phyloP scores from a whole-genome alignment of 1,284 basidiomycete species.

The Heterobasidion irregulare region DNA sequence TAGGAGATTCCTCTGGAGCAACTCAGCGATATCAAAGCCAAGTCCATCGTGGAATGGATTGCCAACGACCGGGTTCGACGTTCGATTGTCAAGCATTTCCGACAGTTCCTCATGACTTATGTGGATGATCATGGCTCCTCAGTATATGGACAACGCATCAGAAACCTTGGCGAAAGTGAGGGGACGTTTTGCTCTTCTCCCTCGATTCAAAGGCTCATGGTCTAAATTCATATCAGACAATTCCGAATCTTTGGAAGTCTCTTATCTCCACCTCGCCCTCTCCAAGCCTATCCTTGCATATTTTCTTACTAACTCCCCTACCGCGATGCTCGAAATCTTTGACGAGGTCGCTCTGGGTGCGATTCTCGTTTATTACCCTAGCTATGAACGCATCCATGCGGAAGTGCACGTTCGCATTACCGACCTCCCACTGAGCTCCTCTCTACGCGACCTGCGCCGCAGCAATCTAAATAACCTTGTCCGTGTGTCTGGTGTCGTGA shows the following conservation, averaged over 20 bases:
- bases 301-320: slow-evolving; percentile 93
- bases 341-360: slow-evolving; percentile 93
- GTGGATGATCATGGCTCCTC: slow-evolving; percentile 88
- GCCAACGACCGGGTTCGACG: slow-evolving; percentile 85
- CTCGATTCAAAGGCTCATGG: not conserved
- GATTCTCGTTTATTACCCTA: slow-evolving; percentile 92
- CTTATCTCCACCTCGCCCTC: slow-evolving; percentile 85
- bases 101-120: slow-evolving; percentile 93
- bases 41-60: slow-evolving; percentile 97
- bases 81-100: slow-evolving; percentile 89
- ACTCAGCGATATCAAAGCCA: slow-evolving; percentile 94
- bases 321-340: slow-evolving; percentile 89
- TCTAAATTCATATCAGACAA: slow-evolving; percentile 55
- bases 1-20: slow-evolving; percentile 94
- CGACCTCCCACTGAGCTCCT: slow-evolving; percentile 84
- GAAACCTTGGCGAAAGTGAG: slow-evolving; percentile 90
- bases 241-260: slow-evolving; percentile 95
- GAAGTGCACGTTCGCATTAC: slow-evolving; percentile 98
- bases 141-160: slow-evolving; percentile 93
- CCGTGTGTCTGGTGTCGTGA: slow-evolving; percentile 95
- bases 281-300: slow-evolving; percentile 95
- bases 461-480: slow-evolving; percentile 93
- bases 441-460: slow-evolving; percentile 90
- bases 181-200: slow-evolving; percentile 8
- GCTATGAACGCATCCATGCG: slow-evolving; percentile 94